Evolutionary conservation across 345 rosid genomes (phyloP).

Genomic region (Geranium brycei): DNA sequence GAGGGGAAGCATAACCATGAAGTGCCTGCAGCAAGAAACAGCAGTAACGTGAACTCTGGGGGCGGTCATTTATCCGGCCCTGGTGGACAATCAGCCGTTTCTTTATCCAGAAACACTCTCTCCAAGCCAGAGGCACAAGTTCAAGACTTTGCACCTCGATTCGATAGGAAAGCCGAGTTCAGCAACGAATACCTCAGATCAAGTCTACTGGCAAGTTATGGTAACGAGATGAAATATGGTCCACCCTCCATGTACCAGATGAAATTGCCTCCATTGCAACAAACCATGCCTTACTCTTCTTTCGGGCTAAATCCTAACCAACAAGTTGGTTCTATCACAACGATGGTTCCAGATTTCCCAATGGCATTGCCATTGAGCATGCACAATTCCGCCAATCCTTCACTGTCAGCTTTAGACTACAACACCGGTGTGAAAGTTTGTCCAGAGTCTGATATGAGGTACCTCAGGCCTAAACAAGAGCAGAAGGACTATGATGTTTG

Average conservation of each 20-base stretch:
- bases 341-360: slow-evolving; percentile 32
- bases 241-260: slow-evolving; percentile 29
- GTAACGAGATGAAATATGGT: slow-evolving; percentile 33
- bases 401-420: slow-evolving; percentile 18
- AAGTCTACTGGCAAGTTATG: slow-evolving; percentile 23
- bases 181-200: slow-evolving; percentile 23
- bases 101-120: slow-evolving; percentile 17
- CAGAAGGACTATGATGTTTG: slow-evolving; percentile 26
- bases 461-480: slow-evolving; percentile 36
- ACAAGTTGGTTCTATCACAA: slow-evolving; percentile 19
- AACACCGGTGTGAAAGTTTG: slow-evolving; percentile 13
- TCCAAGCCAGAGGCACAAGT: slow-evolving; percentile 28
- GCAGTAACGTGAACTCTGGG: slow-evolving; percentile 20
- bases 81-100: slow-evolving; percentile 16
- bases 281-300: slow-evolving; percentile 18
- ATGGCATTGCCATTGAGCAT: slow-evolving; percentile 26
- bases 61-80: slow-evolving; percentile 11
- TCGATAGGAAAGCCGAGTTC: slow-evolving; percentile 29
- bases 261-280: slow-evolving; percentile 32
- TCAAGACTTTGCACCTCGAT: slow-evolving; percentile 23
- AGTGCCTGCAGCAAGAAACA: slow-evolving; percentile 52
- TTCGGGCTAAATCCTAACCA: slow-evolving; percentile 23
- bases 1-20: slow-evolving; percentile 69
- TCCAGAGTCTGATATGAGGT: slow-evolving; percentile 19
- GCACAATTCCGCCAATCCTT: slow-evolving; percentile 15